Base-by-base conservation (phyloP, 2,329 filamentous ascomycete genomes). In the Mollisia scopiformis region DNA sequence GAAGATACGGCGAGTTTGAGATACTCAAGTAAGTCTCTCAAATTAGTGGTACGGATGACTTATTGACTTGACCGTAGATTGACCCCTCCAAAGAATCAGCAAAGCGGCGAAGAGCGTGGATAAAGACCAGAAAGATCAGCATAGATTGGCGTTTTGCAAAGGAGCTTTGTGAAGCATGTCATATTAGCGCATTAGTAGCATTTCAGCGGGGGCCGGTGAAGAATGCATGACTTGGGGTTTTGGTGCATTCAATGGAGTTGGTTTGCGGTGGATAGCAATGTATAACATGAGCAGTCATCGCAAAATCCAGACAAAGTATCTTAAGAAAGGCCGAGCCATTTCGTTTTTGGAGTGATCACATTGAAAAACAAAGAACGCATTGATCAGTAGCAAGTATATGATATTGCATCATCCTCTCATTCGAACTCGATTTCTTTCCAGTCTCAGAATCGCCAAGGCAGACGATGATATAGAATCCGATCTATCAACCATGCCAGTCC, bases 1-100 rank as follows among this genome's bases (percentile, higher is more conserved):
- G 80, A 62, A 89, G 84, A 64, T 91, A 91, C 70, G 82, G 84
- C 60, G 87, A 91, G 64, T 97, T 96, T 74, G 94, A 98, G 75
- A 76, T 92, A 54, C 78, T 96, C 31, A 88, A 84, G 90, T 91
- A 77, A 71, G 85, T 4, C 3, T 69, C 39, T 41, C 37, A n/a
- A n/a, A n/a, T n/a, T n/a, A n/a, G n/a, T n/a, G n/a, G n/a, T n/a
- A n/a, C n/a, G n/a, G n/a, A n/a, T n/a, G n/a, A n/a, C n/a, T n/a
- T n/a, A n/a, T n/a, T n/a, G n/a, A n/a, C n/a, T n/a, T n/a, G 14
- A n/a, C 6, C 8, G 19, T 41, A 41, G 37, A 41, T 27, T 47
- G 23, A 47, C 43, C 5, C 43, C 43, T 2, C 43, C 43, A 47
- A 47, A 47, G 3, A 6, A 16, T 2, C 43, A 25, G 23, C 23